Percentiles rank a stretch among this genome's conserved stretches.
phyloP scores from a whole-genome alignment of 2,329 filamentous ascomycete species.

The Colletotrichum tofieldiae region DNA sequence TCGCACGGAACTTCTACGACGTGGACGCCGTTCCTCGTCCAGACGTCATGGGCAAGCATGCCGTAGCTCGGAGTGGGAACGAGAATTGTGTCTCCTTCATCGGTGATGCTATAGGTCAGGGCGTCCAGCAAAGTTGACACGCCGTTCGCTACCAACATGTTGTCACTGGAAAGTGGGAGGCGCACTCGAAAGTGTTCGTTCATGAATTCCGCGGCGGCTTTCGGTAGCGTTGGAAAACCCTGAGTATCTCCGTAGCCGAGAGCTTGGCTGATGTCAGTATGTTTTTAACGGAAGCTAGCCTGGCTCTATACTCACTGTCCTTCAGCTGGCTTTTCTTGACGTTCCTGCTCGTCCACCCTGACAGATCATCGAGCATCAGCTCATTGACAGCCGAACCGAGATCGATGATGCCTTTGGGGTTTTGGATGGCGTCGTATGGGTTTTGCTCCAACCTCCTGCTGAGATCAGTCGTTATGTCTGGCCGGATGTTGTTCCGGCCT shows the following conservation, averaged over 20 bases:
- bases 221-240: not conserved
- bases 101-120: conserved; percentile 10
- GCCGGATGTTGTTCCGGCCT: not conserved
- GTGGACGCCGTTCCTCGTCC: conserved; percentile 11
- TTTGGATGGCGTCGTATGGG: conserved; percentile 1
- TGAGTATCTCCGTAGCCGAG: conserved; percentile 2
- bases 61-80: conserved; percentile 16
- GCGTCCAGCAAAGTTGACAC: not conserved
- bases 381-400: conserved; percentile 29
- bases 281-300: not conserved
- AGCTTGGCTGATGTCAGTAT: not conserved
- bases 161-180: conserved; percentile 7
- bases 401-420: conserved; percentile 30
- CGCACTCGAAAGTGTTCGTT: conserved; percentile 29
- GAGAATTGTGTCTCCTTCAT: conserved; percentile 24
- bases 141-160: conserved; percentile 28
- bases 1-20: conserved; percentile 31
- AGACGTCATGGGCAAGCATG: conserved; percentile 13
- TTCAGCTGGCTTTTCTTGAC: conserved; percentile 19
- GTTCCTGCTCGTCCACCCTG: conserved; percentile 19
- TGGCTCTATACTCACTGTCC: not conserved
- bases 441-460: not conserved
- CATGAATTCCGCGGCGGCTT: conserved; percentile 23
- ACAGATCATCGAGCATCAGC: conserved; percentile 30
- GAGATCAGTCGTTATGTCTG: not conserved